A percentile compares a stretch with the other conserved stretches of the same genome.
These are phyloP conservation scores for Lachnellula arida DNA, from an alignment of 2,329 filamentous ascomycete genomes.

Conservation along the genomic window DNA sequence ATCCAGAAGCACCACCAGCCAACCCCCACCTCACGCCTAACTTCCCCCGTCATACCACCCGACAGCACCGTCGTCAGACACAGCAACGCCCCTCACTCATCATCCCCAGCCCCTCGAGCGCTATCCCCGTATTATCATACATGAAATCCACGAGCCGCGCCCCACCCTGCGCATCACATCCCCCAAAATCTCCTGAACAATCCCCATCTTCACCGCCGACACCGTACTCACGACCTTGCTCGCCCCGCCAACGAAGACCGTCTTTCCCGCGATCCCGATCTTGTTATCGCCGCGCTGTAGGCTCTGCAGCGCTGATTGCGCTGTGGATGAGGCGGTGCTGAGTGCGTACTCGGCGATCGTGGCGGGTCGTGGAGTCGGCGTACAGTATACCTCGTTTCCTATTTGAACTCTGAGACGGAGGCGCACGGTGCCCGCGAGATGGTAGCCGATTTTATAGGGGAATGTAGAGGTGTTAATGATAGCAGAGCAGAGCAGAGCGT, in stretches of 20 bases:
- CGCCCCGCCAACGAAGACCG: conserved; percentile 37
- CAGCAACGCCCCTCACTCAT: conserved; percentile 36
- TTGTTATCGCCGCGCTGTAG: conserved; percentile 30
- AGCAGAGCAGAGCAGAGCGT: neutral
- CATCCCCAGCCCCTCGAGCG: conserved; percentile 34
- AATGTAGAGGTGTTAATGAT: conserved; percentile 28
- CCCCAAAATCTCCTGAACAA: conserved; percentile 35
- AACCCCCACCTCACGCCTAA: conserved; percentile 24
- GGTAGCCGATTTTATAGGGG: conserved; percentile 41
- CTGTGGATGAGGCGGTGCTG: conserved; percentile 33
- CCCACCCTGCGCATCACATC: conserved; percentile 26
- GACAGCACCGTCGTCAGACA: conserved; percentile 35
- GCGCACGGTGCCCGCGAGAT: conserved; percentile 38
- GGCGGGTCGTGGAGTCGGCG: conserved; percentile 32
- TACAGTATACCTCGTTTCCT: conserved; percentile 36
- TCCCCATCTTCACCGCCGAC: conserved; percentile 38
- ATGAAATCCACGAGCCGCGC: conserved; percentile 38
- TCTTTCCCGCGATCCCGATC: conserved; percentile 37
- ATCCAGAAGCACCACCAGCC: conserved; percentile 28
- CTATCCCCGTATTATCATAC: conserved; percentile 37
- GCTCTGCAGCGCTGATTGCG: conserved; percentile 37
- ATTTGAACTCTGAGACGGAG: conserved; percentile 32
- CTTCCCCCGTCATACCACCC: conserved; percentile 31
- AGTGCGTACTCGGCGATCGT: conserved; percentile 27
- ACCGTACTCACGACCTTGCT: conserved; percentile 43